These are phyloP conservation scores for Nakazawaea laoshanensis DNA, from an alignment of 805 yeast species.

Conservation along the genomic window DNA sequence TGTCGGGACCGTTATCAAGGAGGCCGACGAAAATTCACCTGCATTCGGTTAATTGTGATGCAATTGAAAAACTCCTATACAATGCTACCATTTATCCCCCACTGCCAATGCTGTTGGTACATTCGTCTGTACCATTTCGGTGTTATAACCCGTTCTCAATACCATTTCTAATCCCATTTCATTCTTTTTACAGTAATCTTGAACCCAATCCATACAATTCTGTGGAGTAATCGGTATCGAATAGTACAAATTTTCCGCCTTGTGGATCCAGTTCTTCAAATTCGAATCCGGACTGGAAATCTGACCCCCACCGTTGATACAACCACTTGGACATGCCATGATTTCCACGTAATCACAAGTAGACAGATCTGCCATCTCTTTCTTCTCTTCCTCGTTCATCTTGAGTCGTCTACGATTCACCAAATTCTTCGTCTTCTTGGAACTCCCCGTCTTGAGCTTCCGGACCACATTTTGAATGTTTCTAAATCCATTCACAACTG, in stretches of 20 bases:
- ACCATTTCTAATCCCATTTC: constrained; percentile 27
- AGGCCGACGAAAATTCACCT: too few species aligned
- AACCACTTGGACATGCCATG: constrained; percentile 98
- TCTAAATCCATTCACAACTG: constrained; percentile 82
- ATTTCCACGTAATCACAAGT: constrained; percentile 80
- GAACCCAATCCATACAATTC: constrained; percentile 22
- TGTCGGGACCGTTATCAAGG: too few species aligned
- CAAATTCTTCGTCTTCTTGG: constrained; percentile 12
- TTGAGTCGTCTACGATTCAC: constrained; percentile 22
- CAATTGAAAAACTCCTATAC: background rate
- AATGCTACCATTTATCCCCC: constrained; percentile 46
- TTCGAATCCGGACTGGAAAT: constrained; percentile 35
- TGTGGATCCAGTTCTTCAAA: constrained; percentile 34
- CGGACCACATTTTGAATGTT: constrained; percentile 92
- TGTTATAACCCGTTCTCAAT: constrained; percentile 35
- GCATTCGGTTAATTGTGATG: background rate
- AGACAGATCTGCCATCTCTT: constrained; percentile 46
- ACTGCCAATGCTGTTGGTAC: constrained; percentile 31
- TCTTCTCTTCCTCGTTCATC: constrained; percentile 13
- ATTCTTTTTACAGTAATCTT: constrained; percentile 22
- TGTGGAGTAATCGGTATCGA: constrained; percentile 18
- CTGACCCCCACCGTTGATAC: constrained; percentile 96
- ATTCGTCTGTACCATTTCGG: constrained; percentile 40
- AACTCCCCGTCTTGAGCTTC: constrained; percentile 46
- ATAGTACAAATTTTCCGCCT: constrained; percentile 26